Conservation (phyloP, 2,329 filamentous ascomycete genomes). For the Hymenoscyphus fructigenus region DNA sequence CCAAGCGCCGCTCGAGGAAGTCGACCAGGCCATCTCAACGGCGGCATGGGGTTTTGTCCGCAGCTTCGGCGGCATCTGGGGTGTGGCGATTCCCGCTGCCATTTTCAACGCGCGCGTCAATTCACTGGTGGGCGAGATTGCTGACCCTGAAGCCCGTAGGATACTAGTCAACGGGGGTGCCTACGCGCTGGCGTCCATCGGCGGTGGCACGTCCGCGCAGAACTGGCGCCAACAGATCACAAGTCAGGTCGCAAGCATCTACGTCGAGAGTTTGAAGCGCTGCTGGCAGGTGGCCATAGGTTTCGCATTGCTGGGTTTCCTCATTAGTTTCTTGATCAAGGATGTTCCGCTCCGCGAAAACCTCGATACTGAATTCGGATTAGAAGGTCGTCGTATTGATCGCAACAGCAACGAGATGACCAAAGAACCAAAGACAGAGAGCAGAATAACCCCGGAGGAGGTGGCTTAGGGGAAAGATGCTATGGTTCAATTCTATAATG, state of each 20-base stretch:
- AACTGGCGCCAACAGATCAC: not conserved
- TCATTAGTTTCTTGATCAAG: not conserved
- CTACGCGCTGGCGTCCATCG: not conserved
- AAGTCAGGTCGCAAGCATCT: not conserved
- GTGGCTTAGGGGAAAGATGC: too few species aligned
- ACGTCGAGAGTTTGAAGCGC: not conserved
- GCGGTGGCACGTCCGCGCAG: not conserved
- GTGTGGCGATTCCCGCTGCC: not conserved
- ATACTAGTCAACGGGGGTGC: not conserved
- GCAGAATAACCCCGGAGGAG: too few species aligned
- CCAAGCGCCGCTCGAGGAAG: not conserved
- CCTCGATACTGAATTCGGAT: not conserved
- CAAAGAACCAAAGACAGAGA: too few species aligned
- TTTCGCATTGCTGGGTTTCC: not conserved
- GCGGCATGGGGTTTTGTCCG: not conserved
- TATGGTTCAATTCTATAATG: too few species aligned
- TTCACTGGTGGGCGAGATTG: not conserved
- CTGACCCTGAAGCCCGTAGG: not conserved
- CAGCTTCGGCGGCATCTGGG: not conserved
- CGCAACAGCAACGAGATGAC: too few species aligned
- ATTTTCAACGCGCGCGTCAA: not conserved
- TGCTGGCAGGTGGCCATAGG: not conserved
- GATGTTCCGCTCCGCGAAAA: not conserved
- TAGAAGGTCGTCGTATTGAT: too few species aligned
- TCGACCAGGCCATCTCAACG: not conserved